Evolutionary conservation across 2,329 filamentous ascomycete species (phyloP).

Genomic region (Aureobasidium vineae): DNA sequence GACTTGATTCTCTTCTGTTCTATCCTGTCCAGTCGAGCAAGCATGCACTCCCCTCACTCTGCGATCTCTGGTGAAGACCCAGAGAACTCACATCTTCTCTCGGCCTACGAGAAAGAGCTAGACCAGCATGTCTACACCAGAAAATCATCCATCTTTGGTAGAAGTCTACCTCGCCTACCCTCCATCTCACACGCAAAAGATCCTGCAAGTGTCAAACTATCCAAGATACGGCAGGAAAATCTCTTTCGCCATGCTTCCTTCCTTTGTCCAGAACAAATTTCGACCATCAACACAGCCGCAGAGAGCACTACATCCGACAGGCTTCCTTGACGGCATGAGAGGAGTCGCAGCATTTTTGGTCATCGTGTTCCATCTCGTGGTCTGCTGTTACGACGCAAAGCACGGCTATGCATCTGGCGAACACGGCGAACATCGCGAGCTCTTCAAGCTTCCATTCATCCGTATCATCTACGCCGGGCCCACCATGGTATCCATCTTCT

Average conservation of each 20-base stretch:
- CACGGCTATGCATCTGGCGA: slow-evolving; percentile 25
- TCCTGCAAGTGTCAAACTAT: background rate
- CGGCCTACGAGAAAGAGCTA: background rate
- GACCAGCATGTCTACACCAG: background rate
- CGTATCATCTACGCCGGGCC: slow-evolving; percentile 51
- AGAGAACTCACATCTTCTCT: background rate
- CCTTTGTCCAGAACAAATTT: slow-evolving; percentile 1
- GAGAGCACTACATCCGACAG: slow-evolving; percentile 9
- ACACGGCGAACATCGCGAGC: slow-evolving; percentile 14
- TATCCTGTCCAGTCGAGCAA: background rate
- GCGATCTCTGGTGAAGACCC: background rate
- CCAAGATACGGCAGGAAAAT: background rate
- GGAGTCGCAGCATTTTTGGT: slow-evolving; percentile 28
- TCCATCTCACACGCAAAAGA: background rate
- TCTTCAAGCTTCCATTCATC: slow-evolving; percentile 54
- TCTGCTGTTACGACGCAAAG: slow-evolving; percentile 11
- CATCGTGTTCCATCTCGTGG: slow-evolving; percentile 22
- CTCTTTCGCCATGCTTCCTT: background rate
- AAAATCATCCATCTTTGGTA: background rate
- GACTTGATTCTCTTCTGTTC: background rate
- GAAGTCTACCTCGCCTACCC: background rate
- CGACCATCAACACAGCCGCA: background rate
- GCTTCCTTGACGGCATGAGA: slow-evolving; percentile 28
- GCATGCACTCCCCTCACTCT: background rate
- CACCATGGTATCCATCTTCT: slow-evolving; percentile 60